A percentile compares a stretch with the other conserved stretches of the same genome.
Conservation (phyloP, 1,284 basidiomycete genomes). For the Ceratobasidium sp. region DNA sequence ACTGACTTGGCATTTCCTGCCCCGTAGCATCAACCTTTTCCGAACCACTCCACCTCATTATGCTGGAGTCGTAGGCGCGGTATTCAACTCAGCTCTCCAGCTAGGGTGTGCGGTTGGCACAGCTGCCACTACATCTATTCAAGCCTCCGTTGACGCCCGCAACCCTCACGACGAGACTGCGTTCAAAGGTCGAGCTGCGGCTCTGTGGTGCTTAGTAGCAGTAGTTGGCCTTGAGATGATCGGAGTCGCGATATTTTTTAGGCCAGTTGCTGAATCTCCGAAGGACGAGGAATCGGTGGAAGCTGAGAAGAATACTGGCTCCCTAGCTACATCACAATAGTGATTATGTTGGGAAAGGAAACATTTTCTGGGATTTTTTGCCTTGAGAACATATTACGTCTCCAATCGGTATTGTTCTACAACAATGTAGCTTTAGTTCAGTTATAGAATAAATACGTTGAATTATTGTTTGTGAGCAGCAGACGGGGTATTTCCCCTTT, state of each 20-base stretch:
- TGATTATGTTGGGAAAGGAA: background rate
- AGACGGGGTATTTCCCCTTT: too few species aligned
- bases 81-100: constrained; percentile 69
- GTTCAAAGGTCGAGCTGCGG: constrained; percentile 63
- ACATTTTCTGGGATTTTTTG: background rate
- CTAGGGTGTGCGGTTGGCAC: constrained; percentile 66
- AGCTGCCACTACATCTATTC: constrained; percentile 64
- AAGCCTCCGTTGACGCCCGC: constrained; percentile 59
- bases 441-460: background rate
- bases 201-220: constrained; percentile 67
- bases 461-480: too few species aligned
- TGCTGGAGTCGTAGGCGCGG: constrained; percentile 68
- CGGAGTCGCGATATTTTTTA: constrained; percentile 59
- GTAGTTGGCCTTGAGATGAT: constrained; percentile 58
- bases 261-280: background rate
- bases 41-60: constrained; percentile 63
- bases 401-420: background rate
- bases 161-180: constrained; percentile 46
- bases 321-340: constrained; percentile 8
- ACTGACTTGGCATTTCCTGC: background rate
- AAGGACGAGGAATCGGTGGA: constrained; percentile 17
- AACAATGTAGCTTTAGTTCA: constrained; percentile 2
- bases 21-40: constrained; percentile 66
- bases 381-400: background rate
- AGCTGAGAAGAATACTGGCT: background rate